Evolutionary conservation across 208 protist species (phyloP), one percentile per base, ranked within the genome.

Genomic region (Entamoeba dispar): DNA sequence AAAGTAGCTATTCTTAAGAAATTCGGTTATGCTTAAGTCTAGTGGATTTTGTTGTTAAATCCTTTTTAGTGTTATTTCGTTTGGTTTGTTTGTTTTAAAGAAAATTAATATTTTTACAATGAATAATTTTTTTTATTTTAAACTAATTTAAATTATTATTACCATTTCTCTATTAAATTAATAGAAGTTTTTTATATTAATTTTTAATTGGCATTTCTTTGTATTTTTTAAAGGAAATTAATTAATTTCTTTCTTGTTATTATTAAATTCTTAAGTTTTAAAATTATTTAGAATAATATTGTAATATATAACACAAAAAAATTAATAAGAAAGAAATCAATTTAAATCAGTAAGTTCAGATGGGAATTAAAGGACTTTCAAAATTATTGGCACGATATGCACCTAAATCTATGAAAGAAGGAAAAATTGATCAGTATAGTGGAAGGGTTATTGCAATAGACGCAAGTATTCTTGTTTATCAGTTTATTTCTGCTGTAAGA

Each of bases 391-490:
- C 47, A 49, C 92, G 95, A 90, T 51, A 95, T 43, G 95, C 94
- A 27, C 93, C 94, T 5, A 43, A 49, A 34, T 69, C 97, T 17
- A 96, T 98, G 91, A 96, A 96, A 93, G 97, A 99, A 92, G 95
- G 96, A 91, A 96, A 97, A 93, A 96, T 99, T 31, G 98, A 99
- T 93, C 97, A 96, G 93, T 99, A 98, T 94, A 98, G 99, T 95
- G 98, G 98, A 22, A 95, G 97, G n/a, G 96, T 96, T 69, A 98
- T 99, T 52, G 99, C 98, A 4, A 99, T 99, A 93, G 99, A 99
- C 96, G 98, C 98, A 5, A 98, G 96, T 51, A 99, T 99, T 96
- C 97, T 95, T 93, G 98, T 99, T 73, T 99, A 99, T 95, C 98
- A 99, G 95, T 99, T 99, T 95, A 95, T 99, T 49, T 98, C 99